Evolutionary conservation across 2,329 filamentous ascomycete genomes (phyloP), one percentile per base, ranked within the genome.

Genomic region (Sclerotinia nivalis): DNA sequence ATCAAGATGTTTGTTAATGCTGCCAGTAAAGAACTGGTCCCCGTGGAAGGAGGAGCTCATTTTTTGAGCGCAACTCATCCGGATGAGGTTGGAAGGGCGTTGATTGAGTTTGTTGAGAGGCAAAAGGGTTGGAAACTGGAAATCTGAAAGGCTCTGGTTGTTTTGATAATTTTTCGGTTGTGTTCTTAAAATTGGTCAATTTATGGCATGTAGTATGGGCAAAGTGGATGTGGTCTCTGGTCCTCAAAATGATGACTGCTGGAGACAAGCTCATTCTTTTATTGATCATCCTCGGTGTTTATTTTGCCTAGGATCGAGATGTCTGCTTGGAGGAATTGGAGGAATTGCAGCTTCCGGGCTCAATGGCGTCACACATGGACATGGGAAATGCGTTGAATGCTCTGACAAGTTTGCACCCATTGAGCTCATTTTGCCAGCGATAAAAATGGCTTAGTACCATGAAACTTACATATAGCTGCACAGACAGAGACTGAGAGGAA

Each of bases 1-100:
- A 84, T 86, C 72, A 81, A 84, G 76, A 76, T 84, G 10, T 86
- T 87, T 72, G 84, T 81, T 0, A 79, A 79, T 0, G 80, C 84
- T 4, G 79, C 79, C 12, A 82, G 84, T 72, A 81, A 81, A 8
- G 83, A 80, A 8, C 71, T 86, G 40, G 79, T 78, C 0, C 76
- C 82, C 61, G 74, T 86, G 1, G 80, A 84, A 56, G 82, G 80
- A 0, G 85, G 82, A 2, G 79, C 80, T 1, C 85, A 87, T 73
- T 86, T 85, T 71, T 74, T 86, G 65, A 85, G 81, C 69, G 82
- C 82, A 0, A 71, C 61, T 34, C 64, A 71, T 61, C 69, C 71
- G 0, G 25, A 64, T 18, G 72, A 70, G 65, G 70, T 72, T 25
- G 66, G 70, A 47, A 55, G 47, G 28, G 72, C 72, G 7, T 25